Evolutionary conservation across 2,329 filamentous ascomycete species (phyloP).

Genomic region (Akanthomyces uredinophilus): DNA sequence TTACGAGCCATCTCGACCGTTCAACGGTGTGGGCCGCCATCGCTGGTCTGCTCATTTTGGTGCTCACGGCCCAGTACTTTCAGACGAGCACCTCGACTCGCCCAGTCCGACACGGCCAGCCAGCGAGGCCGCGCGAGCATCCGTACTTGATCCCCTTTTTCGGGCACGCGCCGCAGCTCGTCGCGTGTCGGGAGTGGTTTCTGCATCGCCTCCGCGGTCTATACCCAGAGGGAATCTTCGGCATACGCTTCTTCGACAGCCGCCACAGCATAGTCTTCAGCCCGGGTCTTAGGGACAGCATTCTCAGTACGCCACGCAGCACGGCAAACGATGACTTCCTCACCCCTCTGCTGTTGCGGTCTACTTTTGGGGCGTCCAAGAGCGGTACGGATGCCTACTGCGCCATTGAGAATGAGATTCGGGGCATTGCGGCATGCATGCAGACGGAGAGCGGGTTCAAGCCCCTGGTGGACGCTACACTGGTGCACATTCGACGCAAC

Average conservation of each 20-base stretch:
- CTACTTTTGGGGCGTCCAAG: slow-evolving; percentile 29
- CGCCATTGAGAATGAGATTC: slow-evolving; percentile 24
- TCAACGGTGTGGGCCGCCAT: not conserved
- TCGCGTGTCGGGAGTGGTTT: slow-evolving; percentile 24
- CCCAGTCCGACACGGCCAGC: slow-evolving; percentile 14
- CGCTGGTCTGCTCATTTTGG: not conserved
- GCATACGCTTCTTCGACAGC: slow-evolving; percentile 28
- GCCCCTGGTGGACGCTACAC: slow-evolving; percentile 19
- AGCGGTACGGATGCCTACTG: slow-evolving; percentile 25
- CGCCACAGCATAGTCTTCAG: slow-evolving; percentile 31
- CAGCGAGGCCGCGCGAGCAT: slow-evolving; percentile 22
- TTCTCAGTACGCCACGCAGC: slow-evolving; percentile 27
- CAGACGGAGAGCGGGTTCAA: slow-evolving; percentile 23
- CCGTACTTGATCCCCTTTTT: slow-evolving; percentile 33
- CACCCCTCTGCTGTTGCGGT: slow-evolving; percentile 24
- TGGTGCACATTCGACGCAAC: slow-evolving; percentile 24
- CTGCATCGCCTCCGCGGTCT: slow-evolving; percentile 27
- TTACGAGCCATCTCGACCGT: not conserved
- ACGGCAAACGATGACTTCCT: slow-evolving; percentile 24
- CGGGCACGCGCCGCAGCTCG: slow-evolving; percentile 31
- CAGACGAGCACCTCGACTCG: not conserved
- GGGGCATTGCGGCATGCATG: slow-evolving; percentile 24
- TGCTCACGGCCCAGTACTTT: not conserved
- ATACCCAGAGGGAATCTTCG: slow-evolving; percentile 32
- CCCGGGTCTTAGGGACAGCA: slow-evolving; percentile 24